These are phyloP conservation scores for Haplographium delicatum DNA, from an alignment of 495 filamentous ascomycete species.

Conservation along the genomic window DNA sequence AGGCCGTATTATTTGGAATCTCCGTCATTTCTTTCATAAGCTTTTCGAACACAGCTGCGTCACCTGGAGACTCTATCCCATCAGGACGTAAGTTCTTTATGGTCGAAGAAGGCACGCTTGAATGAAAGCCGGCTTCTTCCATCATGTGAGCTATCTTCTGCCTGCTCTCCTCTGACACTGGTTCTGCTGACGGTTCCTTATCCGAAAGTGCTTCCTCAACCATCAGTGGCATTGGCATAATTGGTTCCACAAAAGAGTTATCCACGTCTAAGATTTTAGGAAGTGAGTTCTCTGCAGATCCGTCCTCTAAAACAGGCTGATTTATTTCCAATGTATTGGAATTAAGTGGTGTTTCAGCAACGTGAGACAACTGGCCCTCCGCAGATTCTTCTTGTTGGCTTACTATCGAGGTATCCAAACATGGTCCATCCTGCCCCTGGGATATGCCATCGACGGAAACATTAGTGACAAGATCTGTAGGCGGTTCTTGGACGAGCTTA, in stretches of 20 bases:
- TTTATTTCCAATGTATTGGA: conserved; percentile 13
- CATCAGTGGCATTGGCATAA: too few relatives aligned
- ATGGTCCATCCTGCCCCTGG: not conserved
- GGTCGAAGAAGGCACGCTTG: conserved; percentile 29
- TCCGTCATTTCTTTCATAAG: conserved; percentile 14
- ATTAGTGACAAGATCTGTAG: conserved; percentile 23
- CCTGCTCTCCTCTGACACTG: conserved; percentile 24
- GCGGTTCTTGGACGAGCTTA: conserved; percentile 44
- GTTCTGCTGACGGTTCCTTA: not conserved
- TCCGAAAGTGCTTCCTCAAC: too few relatives aligned
- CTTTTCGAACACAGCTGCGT: conserved; percentile 14
- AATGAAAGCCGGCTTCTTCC: conserved; percentile 36
- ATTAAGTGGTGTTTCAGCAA: conserved; percentile 21
- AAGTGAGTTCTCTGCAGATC: too few relatives aligned
- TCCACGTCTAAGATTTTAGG: too few relatives aligned
- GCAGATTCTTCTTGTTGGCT: conserved; percentile 35
- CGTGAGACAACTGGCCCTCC: conserved; percentile 37
- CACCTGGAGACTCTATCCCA: conserved; percentile 11
- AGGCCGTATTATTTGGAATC: conserved; percentile 3
- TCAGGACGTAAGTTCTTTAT: conserved; percentile 22
- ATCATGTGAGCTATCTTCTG: conserved; percentile 33
- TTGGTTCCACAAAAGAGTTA: too few relatives aligned
- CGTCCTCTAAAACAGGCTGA: too few relatives aligned
- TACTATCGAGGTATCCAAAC: not conserved
- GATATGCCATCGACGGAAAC: conserved; percentile 12